These are phyloP conservation scores for Hirschioporus abietinus DNA, from an alignment of 768 basidiomycete species.

Conservation along the genomic window DNA sequence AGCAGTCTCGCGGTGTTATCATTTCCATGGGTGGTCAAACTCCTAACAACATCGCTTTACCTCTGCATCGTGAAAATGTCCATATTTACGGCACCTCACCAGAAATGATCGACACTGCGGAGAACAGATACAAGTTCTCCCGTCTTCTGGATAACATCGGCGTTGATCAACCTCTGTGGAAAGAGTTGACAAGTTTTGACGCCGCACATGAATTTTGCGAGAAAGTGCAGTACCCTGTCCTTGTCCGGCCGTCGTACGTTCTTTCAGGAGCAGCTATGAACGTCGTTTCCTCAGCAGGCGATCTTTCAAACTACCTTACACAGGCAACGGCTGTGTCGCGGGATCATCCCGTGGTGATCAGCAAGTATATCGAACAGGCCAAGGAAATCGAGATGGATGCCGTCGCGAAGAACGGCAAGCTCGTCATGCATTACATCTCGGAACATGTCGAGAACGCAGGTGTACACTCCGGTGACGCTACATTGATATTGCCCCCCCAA, in stretches of 20 bases:
- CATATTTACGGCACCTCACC: constrained; percentile 98
- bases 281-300: constrained; percentile 90
- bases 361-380: constrained; percentile 98
- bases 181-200: constrained; percentile 87
- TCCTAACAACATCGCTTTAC: constrained; percentile 97
- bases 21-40: constrained; percentile 98
- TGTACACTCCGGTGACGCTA: constrained; percentile 98
- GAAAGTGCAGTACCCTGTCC: constrained; percentile 90
- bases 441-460: constrained; percentile 99
- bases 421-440: constrained; percentile 99
- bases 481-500: constrained; percentile 95
- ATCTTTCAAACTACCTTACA: constrained; percentile 85
- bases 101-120: constrained; percentile 99
- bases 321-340: constrained; percentile 96
- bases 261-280: constrained; percentile 99
- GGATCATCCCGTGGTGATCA: constrained; percentile 96
- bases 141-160: constrained; percentile 95
- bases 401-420: constrained; percentile 92
- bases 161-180: constrained; percentile 98
- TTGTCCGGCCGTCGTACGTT: constrained; percentile 96
- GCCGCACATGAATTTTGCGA: constrained; percentile 88
- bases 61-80: constrained; percentile 94
- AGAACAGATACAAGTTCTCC: constrained; percentile 99
- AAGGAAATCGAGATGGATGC: constrained; percentile 99
- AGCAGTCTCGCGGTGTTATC: constrained; percentile 86